Evolutionary conservation across 768 basidiomycete species (phyloP).

Genomic region (Suillus paluster): DNA sequence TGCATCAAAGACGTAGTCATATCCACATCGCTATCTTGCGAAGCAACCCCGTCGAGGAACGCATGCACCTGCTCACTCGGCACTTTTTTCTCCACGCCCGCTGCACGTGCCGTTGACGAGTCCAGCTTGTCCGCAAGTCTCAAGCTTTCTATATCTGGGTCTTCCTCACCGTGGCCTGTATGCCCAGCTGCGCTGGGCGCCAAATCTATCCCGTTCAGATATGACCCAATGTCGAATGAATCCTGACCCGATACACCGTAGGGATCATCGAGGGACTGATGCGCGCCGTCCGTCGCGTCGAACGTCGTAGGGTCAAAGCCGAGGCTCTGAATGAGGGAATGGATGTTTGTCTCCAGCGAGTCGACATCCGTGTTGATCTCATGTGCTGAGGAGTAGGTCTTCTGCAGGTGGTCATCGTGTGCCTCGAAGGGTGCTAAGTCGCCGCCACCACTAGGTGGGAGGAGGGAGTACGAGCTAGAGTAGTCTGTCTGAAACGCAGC

Average conservation of each 20-base stretch:
- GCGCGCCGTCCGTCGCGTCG: slow-evolving; percentile 9
- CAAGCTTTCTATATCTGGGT: slow-evolving; percentile 29
- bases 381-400: slow-evolving; percentile 59
- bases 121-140: slow-evolving; percentile 38
- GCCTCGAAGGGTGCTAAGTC: slow-evolving; percentile 39
- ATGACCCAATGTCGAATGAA: slow-evolving; percentile 46
- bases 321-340: slow-evolving; percentile 71
- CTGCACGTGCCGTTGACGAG: slow-evolving; percentile 35
- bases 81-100: slow-evolving; percentile 32
- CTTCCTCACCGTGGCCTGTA: slow-evolving; percentile 25
- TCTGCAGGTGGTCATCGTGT: slow-evolving; percentile 49
- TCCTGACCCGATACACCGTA: slow-evolving; percentile 15
- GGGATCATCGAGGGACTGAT: slow-evolving; percentile 12
- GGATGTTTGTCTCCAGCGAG: slow-evolving; percentile 67
- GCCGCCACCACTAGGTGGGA: slow-evolving; percentile 28
- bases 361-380: slow-evolving; percentile 79
- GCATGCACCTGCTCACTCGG: slow-evolving; percentile 43
- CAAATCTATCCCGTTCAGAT: slow-evolving; percentile 40
- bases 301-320: slow-evolving; percentile 59
- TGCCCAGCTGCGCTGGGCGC: slow-evolving; percentile 26
- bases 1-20: slow-evolving; percentile 1
- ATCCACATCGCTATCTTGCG: slow-evolving; percentile 31
- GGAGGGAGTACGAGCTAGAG: slow-evolving; percentile 27
- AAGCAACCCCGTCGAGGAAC: slow-evolving; percentile 48
- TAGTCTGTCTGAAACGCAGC: slow-evolving; percentile 23